These are phyloP conservation scores for Paecilomyces fulvus DNA, from an alignment of 2,329 filamentous ascomycete species.

Conservation along the genomic window DNA sequence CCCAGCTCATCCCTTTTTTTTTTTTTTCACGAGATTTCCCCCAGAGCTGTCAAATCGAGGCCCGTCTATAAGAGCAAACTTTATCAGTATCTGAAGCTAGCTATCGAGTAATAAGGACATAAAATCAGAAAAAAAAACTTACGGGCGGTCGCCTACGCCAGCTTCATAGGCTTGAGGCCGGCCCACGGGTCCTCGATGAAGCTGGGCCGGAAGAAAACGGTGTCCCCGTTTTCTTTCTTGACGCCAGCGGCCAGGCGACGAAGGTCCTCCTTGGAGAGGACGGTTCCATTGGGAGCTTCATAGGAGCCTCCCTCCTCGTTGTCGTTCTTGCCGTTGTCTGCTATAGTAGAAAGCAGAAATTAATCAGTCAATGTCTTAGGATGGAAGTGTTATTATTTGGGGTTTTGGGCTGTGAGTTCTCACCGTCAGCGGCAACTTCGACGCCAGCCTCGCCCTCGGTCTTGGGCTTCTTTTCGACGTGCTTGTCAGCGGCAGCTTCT, in stretches of 20 bases:
- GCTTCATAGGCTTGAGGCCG: neutral
- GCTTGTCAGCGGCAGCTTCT: neutral
- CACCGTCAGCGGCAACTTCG: neutral
- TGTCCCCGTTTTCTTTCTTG: constrained; percentile 12
- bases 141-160: neutral
- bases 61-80: neutral
- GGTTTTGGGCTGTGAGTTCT: neutral
- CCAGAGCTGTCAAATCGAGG: neutral
- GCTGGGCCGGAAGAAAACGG: constrained; percentile 14
- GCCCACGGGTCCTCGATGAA: constrained; percentile 16
- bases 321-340: neutral
- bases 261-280: constrained; percentile 4
- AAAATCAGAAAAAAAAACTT: neutral
- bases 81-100: neutral
- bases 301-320: neutral
- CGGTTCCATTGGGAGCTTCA: constrained; percentile 5
- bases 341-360: neutral
- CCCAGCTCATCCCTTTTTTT: too few species aligned
- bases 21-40: neutral
- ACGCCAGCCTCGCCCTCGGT: neutral
- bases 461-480: neutral
- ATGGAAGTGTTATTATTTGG: neutral
- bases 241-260: constrained; percentile 3
- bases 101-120: neutral
- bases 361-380: neutral